A percentile compares a stretch with the other conserved stretches of the same genome.
These are phyloP conservation scores for Phytophthora megakarya DNA, from an alignment of 352 stramenopile species.

Conservation along the genomic window DNA sequence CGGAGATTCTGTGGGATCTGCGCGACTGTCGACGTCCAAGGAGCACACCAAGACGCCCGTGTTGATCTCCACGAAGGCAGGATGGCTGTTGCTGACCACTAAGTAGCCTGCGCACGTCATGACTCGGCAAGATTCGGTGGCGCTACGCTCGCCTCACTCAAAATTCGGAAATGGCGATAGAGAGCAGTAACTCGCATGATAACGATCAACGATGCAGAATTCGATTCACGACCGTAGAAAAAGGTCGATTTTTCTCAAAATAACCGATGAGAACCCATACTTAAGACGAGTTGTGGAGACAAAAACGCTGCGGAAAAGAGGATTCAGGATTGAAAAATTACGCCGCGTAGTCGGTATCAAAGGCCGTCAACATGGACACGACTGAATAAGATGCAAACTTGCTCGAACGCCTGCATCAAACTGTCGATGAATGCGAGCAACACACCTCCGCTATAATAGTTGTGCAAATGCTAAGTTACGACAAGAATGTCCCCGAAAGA, in stretches of 20 bases:
- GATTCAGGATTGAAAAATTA: background rate
- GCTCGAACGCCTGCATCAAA: background rate
- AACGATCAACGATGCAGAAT: slow-evolving; percentile 3
- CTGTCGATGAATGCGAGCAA: background rate
- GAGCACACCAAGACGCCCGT: slow-evolving; percentile 60
- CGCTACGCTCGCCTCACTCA: slow-evolving; percentile 1
- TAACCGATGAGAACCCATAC: background rate
- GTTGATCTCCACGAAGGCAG: slow-evolving; percentile 65
- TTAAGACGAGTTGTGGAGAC: background rate
- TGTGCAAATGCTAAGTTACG: background rate
- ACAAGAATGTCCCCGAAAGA: background rate
- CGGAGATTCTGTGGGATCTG: background rate
- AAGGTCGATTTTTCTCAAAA: background rate
- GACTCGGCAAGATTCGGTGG: slow-evolving; percentile 6
- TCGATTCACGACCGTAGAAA: slow-evolving; percentile 23
- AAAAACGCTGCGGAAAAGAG: background rate
- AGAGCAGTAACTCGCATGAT: slow-evolving; percentile 3
- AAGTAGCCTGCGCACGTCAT: slow-evolving; percentile 79
- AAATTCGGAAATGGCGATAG: slow-evolving; percentile 19
- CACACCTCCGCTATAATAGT: background rate
- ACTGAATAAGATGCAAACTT: background rate
- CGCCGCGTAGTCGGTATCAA: background rate
- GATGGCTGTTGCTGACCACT: slow-evolving; percentile 55
- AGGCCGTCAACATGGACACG: slow-evolving; percentile 5
- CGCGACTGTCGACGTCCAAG: slow-evolving; percentile 7